A percentile compares a stretch with the other conserved stretches of the same genome.
Conservation (phyloP, 2,329 filamentous ascomycete species). For the Colletotrichum magnum region DNA sequence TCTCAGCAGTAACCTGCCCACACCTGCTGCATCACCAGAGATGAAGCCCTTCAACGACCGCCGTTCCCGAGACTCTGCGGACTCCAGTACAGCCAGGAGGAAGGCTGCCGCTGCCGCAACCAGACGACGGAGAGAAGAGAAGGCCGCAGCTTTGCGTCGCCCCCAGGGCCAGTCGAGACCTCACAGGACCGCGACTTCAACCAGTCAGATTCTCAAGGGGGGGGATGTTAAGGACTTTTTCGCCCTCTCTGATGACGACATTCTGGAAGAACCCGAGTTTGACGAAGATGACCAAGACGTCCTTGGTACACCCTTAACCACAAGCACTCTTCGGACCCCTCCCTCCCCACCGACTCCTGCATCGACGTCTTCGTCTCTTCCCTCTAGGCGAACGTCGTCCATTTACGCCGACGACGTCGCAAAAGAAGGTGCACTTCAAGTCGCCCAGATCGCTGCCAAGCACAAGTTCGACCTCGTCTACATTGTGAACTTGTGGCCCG, state of each 20-base stretch:
- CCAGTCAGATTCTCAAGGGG: constrained; percentile 45
- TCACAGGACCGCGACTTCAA: constrained; percentile 27
- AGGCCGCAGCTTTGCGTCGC: constrained; percentile 43
- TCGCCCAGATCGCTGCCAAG: constrained; percentile 67
- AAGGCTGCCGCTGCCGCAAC: constrained; percentile 30
- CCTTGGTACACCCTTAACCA: constrained; percentile 10
- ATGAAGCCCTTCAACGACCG: constrained; percentile 46
- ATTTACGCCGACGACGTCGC: constrained; percentile 38
- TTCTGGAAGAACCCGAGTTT: constrained; percentile 60
- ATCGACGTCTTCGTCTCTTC: constrained; percentile 24
- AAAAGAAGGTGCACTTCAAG: constrained; percentile 51
- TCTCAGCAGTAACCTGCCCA: constrained; percentile 45
- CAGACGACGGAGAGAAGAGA: constrained; percentile 38
- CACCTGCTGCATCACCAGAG: constrained; percentile 53
- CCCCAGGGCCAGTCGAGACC: constrained; percentile 50
- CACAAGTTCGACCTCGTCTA: constrained; percentile 73
- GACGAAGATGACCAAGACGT: neutral
- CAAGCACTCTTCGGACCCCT: constrained; percentile 7
- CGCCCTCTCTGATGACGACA: constrained; percentile 66
- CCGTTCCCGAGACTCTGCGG: constrained; percentile 44
- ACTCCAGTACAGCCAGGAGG: constrained; percentile 33
- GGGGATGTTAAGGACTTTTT: constrained; percentile 44
- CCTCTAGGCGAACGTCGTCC: constrained; percentile 32
- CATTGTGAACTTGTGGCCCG: constrained; percentile 71
- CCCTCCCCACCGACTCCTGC: constrained; percentile 32